These are phyloP conservation scores for Globisporangium echinulatum DNA, from an alignment of 352 stramenopile genomes.

Conservation along the genomic window DNA sequence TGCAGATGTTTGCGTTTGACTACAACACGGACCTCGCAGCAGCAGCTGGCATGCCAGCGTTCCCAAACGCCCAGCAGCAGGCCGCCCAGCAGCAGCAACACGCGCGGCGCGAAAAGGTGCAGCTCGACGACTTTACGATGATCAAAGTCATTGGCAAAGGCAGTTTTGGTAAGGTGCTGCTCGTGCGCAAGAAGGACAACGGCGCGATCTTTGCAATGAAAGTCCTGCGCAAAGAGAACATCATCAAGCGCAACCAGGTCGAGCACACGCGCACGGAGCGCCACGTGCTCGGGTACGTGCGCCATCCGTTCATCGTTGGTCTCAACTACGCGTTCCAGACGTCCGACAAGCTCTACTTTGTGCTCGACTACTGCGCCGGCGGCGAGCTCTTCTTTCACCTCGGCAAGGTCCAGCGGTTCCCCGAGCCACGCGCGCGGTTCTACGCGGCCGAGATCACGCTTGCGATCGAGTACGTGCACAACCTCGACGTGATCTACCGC, in stretches of 20 bases:
- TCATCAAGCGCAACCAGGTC: slow-evolving; percentile 98
- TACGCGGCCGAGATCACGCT: slow-evolving; percentile 97
- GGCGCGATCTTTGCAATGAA: slow-evolving; percentile 97
- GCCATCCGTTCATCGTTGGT: slow-evolving; percentile 97
- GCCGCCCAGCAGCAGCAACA: slow-evolving; percentile 19
- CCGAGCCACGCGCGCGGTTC: slow-evolving; percentile 91
- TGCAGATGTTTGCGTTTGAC: slow-evolving; percentile 67
- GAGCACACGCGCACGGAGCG: slow-evolving; percentile 98
- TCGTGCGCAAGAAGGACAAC: slow-evolving; percentile 92
- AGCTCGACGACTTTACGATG: slow-evolving; percentile 92
- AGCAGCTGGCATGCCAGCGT: too few species aligned
- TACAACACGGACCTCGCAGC: slow-evolving; percentile 57
- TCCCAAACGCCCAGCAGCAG: too few species aligned
- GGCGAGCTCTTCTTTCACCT: slow-evolving; percentile 95
- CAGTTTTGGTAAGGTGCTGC: slow-evolving; percentile 94
- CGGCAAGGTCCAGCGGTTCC: slow-evolving; percentile 91
- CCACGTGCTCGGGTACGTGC: slow-evolving; percentile 95
- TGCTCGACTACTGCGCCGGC: slow-evolving; percentile 97
- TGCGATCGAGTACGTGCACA: slow-evolving; percentile 94
- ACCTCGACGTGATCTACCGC: slow-evolving; percentile 93
- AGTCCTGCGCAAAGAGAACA: slow-evolving; percentile 98
- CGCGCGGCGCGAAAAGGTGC: slow-evolving; percentile 70
- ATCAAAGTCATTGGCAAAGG: slow-evolving; percentile 97
- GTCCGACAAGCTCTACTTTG: slow-evolving; percentile 96
- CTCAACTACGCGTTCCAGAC: slow-evolving; percentile 96